These are phyloP conservation scores for Trematosphaeria pertusa DNA, from an alignment of 2,329 filamentous ascomycete genomes.

Conservation along the genomic window DNA sequence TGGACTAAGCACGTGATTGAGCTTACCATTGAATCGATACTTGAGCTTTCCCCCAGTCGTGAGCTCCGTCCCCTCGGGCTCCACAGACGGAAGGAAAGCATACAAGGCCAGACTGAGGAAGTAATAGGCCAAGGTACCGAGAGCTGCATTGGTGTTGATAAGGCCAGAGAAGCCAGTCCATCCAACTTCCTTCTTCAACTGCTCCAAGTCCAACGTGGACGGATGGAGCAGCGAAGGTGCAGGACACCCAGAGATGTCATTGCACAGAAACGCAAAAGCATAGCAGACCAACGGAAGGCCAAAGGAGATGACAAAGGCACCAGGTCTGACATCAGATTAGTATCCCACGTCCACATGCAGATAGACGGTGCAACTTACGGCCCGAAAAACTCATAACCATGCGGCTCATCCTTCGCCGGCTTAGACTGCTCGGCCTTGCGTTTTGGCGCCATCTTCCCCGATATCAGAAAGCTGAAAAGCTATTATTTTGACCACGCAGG, in stretches of 20 bases:
- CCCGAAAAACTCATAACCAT: conserved; percentile 51
- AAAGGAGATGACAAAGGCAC: conserved; percentile 79
- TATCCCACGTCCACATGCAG: too few relatives aligned
- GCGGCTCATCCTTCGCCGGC: conserved; percentile 32
- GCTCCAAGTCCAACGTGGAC: conserved; percentile 71
- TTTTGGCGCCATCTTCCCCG: conserved; percentile 35
- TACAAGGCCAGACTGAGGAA: conserved; percentile 76
- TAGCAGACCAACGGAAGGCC: conserved; percentile 82
- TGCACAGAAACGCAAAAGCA: conserved; percentile 83
- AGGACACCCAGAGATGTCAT: conserved; percentile 90
- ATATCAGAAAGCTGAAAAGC: conserved; percentile 5
- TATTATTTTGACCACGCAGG: conserved; percentile 6
- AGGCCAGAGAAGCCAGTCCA: conserved; percentile 81
- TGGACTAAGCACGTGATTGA: conserved; percentile 19
- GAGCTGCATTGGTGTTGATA: conserved; percentile 71
- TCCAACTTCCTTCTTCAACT: conserved; percentile 79
- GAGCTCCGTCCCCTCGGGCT: conserved; percentile 74
- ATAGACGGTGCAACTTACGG: too few relatives aligned
- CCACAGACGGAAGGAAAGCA: conserved; percentile 75
- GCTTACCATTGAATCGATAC: conserved; percentile 73
- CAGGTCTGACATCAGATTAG: too few relatives aligned
- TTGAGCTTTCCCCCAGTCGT: conserved; percentile 74
- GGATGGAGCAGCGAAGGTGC: conserved; percentile 80
- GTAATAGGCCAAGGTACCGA: conserved; percentile 81
- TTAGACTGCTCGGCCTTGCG: conserved; percentile 25